phyloP scores from a whole-genome alignment of 78 protist genomes.

The Bodo saltans region DNA sequence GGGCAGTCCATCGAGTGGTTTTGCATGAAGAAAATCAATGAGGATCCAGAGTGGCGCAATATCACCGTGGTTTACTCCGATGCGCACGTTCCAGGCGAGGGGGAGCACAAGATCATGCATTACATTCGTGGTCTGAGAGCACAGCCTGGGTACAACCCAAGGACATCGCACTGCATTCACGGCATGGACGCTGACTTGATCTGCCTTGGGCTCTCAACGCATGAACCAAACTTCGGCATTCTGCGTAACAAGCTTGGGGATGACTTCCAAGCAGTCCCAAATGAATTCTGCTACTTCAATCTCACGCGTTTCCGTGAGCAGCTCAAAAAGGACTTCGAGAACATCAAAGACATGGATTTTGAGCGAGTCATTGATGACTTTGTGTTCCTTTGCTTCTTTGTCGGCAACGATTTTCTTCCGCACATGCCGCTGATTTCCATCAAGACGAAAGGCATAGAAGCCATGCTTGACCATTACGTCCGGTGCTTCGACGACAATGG shows the following conservation, averaged over 20 bases:
- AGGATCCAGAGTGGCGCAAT: slow-evolving; percentile 74
- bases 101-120: slow-evolving; percentile 99
- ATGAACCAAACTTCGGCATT: slow-evolving; percentile 92
- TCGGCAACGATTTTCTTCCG: slow-evolving; percentile 99
- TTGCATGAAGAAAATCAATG: slow-evolving; percentile 55
- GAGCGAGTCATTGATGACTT: slow-evolving; percentile 96
- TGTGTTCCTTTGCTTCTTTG: slow-evolving; percentile 88
- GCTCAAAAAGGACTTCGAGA: slow-evolving; percentile 36
- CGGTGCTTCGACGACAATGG: slow-evolving; percentile 62
- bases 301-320: slow-evolving; percentile 32
- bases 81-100: slow-evolving; percentile 88
- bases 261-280: background rate
- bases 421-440: slow-evolving; percentile 94
- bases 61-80: slow-evolving; percentile 74
- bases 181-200: slow-evolving; percentile 99
- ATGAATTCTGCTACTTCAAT: background rate
- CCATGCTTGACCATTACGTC: slow-evolving; percentile 65
- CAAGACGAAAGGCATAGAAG: slow-evolving; percentile 81
- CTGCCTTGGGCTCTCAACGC: slow-evolving; percentile 96
- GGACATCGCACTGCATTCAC: slow-evolving; percentile 69
- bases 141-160: slow-evolving; percentile 75
- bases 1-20: slow-evolving; percentile 67
- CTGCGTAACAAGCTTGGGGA: slow-evolving; percentile 77
- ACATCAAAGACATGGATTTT: slow-evolving; percentile 48
- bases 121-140: slow-evolving; percentile 79